These are phyloP conservation scores for Penicillium nordicum DNA, from an alignment of 2,329 filamentous ascomycete species.

Conservation along the genomic window DNA sequence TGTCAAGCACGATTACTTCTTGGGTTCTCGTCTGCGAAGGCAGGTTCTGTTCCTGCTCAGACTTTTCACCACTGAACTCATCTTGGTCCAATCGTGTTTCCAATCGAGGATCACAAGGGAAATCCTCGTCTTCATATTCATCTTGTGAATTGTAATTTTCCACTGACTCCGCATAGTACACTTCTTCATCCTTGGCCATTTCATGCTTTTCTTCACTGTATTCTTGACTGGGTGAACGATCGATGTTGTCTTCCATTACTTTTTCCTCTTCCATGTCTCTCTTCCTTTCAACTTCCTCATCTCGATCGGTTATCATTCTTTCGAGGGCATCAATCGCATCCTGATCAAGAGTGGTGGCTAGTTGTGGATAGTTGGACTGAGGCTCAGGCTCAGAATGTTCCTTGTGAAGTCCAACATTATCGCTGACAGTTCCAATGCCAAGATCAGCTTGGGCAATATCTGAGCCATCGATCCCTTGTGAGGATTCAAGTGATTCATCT, in stretches of 20 bases:
- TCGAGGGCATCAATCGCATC: slow-evolving; percentile 4
- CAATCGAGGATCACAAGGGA: slow-evolving; percentile 7
- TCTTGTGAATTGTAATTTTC: slow-evolving; percentile 6
- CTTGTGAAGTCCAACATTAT: not conserved
- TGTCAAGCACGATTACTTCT: slow-evolving; percentile 43
- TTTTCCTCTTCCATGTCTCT: not conserved
- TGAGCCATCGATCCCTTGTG: not conserved
- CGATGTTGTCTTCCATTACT: slow-evolving; percentile 3
- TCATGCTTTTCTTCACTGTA: slow-evolving; percentile 11
- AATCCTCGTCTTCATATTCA: slow-evolving; percentile 14
- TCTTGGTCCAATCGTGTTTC: slow-evolving; percentile 6
- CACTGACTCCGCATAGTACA: slow-evolving; percentile 1
- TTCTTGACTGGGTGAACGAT: not conserved
- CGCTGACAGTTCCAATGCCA: not conserved
- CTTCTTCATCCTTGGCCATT: slow-evolving; percentile 11
- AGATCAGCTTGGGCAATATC: not conserved
- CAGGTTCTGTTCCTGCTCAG: slow-evolving; percentile 1
- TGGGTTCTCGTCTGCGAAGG: slow-evolving; percentile 11
- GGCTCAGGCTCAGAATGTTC: slow-evolving; percentile 29
- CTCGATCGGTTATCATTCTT: not conserved
- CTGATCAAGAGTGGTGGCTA: not conserved
- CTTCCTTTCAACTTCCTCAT: slow-evolving; percentile 3
- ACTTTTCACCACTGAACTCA: slow-evolving; percentile 15
- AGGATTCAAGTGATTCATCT: not conserved
- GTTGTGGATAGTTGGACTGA: not conserved